Evolutionary conservation across 208 protist genomes (phyloP).

Genomic region (Naegleria lovaniensis): DNA sequence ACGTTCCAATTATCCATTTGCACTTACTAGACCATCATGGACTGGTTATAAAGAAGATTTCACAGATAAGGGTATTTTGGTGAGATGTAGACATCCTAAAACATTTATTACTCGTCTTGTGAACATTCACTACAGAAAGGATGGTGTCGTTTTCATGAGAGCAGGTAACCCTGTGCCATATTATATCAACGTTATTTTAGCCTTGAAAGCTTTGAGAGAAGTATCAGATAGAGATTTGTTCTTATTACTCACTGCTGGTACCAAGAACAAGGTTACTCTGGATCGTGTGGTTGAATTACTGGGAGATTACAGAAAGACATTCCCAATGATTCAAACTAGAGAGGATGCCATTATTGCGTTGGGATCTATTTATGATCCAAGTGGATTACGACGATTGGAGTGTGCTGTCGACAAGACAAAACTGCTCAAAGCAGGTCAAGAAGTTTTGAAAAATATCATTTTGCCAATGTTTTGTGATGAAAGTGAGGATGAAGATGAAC

Average conservation of each 20-base stretch:
- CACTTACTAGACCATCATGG: constrained; percentile 72
- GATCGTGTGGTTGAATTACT: constrained; percentile 61
- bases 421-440: constrained; percentile 28
- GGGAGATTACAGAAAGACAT: constrained; percentile 24
- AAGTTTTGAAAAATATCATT: constrained; percentile 72
- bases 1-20: constrained; percentile 87
- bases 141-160: constrained; percentile 66
- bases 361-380: constrained; percentile 32
- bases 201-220: constrained; percentile 60
- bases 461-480: constrained; percentile 71
- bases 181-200: constrained; percentile 62
- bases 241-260: constrained; percentile 44
- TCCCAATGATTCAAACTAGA: neutral
- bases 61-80: constrained; percentile 83
- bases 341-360: neutral
- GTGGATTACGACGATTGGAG: neutral
- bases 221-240: constrained; percentile 73
- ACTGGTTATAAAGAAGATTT: neutral
- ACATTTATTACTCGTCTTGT: constrained; percentile 69
- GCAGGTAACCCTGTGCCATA: constrained; percentile 50
- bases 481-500: constrained; percentile 49
- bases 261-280: constrained; percentile 54
- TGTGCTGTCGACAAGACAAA: neutral
- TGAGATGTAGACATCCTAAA: constrained; percentile 84
- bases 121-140: constrained; percentile 91